Evolutionary conservation across 208 protist genomes (phyloP), one percentile per base, ranked within the genome.

Genomic region (Acanthamoeba rhysodes): DNA sequence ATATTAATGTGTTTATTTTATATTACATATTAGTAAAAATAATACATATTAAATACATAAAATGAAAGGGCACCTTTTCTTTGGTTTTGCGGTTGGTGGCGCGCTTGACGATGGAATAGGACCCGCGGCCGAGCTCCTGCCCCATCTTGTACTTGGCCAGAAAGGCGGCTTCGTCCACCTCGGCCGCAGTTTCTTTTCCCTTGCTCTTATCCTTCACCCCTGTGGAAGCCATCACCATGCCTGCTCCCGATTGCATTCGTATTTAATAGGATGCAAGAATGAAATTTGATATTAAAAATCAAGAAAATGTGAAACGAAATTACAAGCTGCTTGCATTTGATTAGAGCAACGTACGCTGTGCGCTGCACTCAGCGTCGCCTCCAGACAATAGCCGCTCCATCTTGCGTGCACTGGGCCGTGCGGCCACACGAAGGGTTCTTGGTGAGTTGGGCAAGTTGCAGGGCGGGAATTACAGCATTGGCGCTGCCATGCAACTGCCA

Each of bases 91-190:
- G 32, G 72, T 80, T 80, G 34, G 41, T 80, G 29, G 72, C 72
- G 10, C 18, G 72, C 29, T 80, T 5, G 32, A 80, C 72, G 7
- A 80, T 29, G 20, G 72, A 34, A 27, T 48, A 80, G 72, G 72
- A 80, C 9, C 72, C 72, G 2, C 20, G 29, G 14, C 72, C 72
- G 14, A 80, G 72, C 72, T 80, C 41, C 72, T 80, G 27, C 16
- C 41, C 41, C 27, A 80, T 37, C 72, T 80, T 80, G 72, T 80
- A 80, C 27, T 70, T 70, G 62, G 62, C 62, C 27, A 70, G n/a
- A 32, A 70, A 70, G 62, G 62, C 62, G 4, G 62, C 62, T 70
- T 70, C 55, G 18, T 59, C 55, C 20, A 24, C 16, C 55, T 59
- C 55, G 20, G 18, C 2, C 0, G 18, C 12, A 7, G 2, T 59